Base-by-base conservation (phyloP, 2,329 filamentous ascomycete species). In the Xylariomycetidae sp. region DNA sequence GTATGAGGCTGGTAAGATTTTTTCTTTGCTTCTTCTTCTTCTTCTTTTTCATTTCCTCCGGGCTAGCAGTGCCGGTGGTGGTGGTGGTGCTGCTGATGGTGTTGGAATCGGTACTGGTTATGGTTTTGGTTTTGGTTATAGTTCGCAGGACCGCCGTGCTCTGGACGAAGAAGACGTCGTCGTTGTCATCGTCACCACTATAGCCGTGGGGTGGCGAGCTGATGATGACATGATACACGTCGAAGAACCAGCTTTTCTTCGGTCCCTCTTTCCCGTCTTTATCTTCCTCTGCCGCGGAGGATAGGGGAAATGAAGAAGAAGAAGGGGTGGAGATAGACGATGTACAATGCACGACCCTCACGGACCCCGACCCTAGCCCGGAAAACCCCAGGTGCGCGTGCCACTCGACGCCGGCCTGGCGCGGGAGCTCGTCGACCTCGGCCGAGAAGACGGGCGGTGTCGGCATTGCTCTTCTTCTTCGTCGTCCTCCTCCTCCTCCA, bases 371-470 rank as follows among this genome's bases (percentile, higher is more conserved):
- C 11, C 26, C 44, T 12, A 60, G 38, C 17, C 59, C 58, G 10
- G 61, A 58, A 6, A 84, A 58, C 0, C 86, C 85, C 3, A 77
- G 54, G 37, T 82, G 74, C 2, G 72, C 81, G 46, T 86, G 82
- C 89, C 90, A 98, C 64, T 98, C 92, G 9, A 96, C 77, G 23
- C 70, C 69, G 17, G 83, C 82, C 12, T 66, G 69, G 14, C 86
- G 75, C 1, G 92, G 92, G 10, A 98, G 69, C 44, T 80, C 75
- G 27, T 81, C 72, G 2, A 96, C 84, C 51, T 92, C 80, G 1
- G 80, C 82, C 0, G 82, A 74, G 53, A 92, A 83, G 48, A 89
- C 72, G 0, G 82, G 82, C 2, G 88, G 82, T 2, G 73, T 47
- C 14, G 51, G 58, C 3, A 27, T 41, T 56, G 59, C 34, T n/a